Base-by-base conservation (phyloP, 2,329 filamentous ascomycete genomes). In the Trichoderma semiorbis region DNA sequence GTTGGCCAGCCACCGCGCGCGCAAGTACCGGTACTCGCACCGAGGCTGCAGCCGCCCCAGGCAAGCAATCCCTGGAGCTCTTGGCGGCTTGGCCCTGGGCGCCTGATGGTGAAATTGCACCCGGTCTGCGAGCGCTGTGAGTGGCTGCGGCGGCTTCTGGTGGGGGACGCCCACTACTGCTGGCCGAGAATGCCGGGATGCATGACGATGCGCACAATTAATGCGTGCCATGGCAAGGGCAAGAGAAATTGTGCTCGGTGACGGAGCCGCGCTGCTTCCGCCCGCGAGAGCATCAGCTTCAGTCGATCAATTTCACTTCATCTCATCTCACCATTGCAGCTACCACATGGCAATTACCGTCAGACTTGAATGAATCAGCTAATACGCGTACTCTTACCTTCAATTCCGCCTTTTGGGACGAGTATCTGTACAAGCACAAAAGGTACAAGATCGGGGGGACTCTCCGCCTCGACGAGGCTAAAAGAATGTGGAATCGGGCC, bases 1-100 rank as follows among this genome's bases (percentile, higher is more conserved):
- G 74, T 74, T 74, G 71, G 69, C 69, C 62, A 64, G 72, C 73
- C 71, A 76, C 77, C 34, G 60, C 24, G 55, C 55, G 72, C 72
- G 36, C 65, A 62, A 39, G 58, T 62, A 62, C 58, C 30, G 58
- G 55, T 60, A 60, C 55, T 14, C 28, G 55, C 55, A 26, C 18
- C 55, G 26, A 60, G 55, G 55, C 55, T 60, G 55, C 55, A 58
- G 72, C 69, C 47, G 74, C 72, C 14, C 32, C 55, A 60, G 55
- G 55, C 55, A 50, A 21, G 18, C 61, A 62, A 70, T 63, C 75
- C 72, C 75, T 71, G 69, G 63, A 67, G 12, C n/a, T 67, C 66
- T 70, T 69, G 60, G 50, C 65, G 58, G 21, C 57, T 66, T 68
- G 65, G 57, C 55, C 63, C 60, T 70, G 60, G 71, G 66, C 71